Evolutionary conservation across 23 red algal species (phyloP).

Genomic region (Gracilariopsis chorda): DNA sequence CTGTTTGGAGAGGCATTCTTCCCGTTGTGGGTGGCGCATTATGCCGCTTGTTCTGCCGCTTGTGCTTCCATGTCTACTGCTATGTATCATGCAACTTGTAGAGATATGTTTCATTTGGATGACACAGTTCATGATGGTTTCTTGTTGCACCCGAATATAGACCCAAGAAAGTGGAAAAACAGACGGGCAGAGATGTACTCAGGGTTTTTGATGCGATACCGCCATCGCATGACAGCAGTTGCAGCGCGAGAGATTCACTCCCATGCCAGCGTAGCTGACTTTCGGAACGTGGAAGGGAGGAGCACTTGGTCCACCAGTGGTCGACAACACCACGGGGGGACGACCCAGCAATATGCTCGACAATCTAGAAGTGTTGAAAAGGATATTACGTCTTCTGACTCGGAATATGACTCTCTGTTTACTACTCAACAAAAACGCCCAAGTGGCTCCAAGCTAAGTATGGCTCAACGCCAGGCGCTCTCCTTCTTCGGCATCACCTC

Average conservation of each 20-base stretch:
- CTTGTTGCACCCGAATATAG: background rate
- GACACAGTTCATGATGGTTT: background rate
- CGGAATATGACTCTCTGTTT: background rate
- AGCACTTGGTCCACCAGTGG: no score
- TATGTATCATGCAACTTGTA: slow-evolving; percentile 49
- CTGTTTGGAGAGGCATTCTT: slow-evolving; percentile 57
- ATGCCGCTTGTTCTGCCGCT: slow-evolving; percentile 41
- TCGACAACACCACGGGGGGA: background rate
- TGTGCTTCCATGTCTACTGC: slow-evolving; percentile 14
- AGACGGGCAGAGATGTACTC: slow-evolving; percentile 55
- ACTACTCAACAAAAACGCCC: background rate
- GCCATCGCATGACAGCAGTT: background rate
- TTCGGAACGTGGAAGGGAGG: background rate
- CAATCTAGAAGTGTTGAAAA: background rate
- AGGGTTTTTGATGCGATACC: slow-evolving; percentile 45
- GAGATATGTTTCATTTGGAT: slow-evolving; percentile 12
- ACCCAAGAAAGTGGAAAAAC: slow-evolving; percentile 29
- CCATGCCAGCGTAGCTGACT: background rate
- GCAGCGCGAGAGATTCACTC: background rate
- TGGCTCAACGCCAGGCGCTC: slow-evolving; percentile 19
- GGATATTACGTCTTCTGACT: background rate
- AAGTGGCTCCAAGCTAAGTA: background rate
- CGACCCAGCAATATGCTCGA: background rate
- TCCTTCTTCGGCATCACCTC: slow-evolving; percentile 41
- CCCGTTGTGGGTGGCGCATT: slow-evolving; percentile 39